phyloP scores from a whole-genome alignment of 106 monocot species.

The Dendrobium chrysotoxum region DNA sequence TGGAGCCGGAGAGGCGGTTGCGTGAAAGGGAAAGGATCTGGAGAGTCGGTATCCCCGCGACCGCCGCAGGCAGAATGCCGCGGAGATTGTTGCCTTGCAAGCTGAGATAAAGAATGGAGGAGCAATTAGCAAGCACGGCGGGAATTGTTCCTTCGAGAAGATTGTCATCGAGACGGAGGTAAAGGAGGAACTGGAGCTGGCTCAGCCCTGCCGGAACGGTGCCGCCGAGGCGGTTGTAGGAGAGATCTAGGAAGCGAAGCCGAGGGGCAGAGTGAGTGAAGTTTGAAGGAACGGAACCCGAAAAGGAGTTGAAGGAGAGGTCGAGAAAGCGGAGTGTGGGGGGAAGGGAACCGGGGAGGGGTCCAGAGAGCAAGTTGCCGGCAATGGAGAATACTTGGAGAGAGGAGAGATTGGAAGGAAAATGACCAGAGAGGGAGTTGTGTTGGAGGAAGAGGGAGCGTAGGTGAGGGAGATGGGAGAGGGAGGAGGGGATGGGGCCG shows the following conservation, averaged over 20 bases:
- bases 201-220: slow-evolving; percentile 37
- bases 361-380: slow-evolving; percentile 43
- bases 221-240: slow-evolving; percentile 45
- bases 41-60: slow-evolving; percentile 38
- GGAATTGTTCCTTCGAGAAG: slow-evolving; percentile 56
- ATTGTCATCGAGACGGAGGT: slow-evolving; percentile 63
- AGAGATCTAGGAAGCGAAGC: slow-evolving; percentile 41
- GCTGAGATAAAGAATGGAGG: slow-evolving; percentile 49
- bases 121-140: slow-evolving; percentile 51
- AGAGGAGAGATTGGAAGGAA: slow-evolving; percentile 31
- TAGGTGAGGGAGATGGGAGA: slow-evolving; percentile 37
- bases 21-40: slow-evolving; percentile 44
- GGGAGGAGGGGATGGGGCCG: slow-evolving; percentile 37
- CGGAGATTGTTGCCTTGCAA: slow-evolving; percentile 44
- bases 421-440: slow-evolving; percentile 54
- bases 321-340: slow-evolving; percentile 43
- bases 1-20: slow-evolving; percentile 54
- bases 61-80: slow-evolving; percentile 49
- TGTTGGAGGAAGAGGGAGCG: slow-evolving; percentile 61
- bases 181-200: slow-evolving; percentile 20
- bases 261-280: slow-evolving; percentile 18
- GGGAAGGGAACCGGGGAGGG: slow-evolving; percentile 32
- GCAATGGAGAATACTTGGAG: slow-evolving; percentile 42
- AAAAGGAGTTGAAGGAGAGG: slow-evolving; percentile 61
- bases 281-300: slow-evolving; percentile 33